These are phyloP conservation scores for Fusarium coffeatum DNA, from an alignment of 2,329 filamentous ascomycete species.

Conservation along the genomic window DNA sequence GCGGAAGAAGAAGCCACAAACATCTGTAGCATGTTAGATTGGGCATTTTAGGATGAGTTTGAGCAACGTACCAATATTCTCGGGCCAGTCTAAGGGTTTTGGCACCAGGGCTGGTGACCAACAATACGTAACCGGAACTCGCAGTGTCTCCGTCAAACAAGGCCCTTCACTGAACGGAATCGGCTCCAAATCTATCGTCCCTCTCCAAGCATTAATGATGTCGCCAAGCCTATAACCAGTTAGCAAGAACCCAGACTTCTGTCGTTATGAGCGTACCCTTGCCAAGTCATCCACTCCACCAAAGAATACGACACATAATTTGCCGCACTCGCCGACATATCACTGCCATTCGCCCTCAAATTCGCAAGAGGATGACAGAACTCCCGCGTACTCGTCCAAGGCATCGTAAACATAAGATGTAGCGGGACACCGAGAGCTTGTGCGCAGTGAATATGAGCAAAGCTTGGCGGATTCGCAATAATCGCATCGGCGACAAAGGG, in stretches of 20 bases:
- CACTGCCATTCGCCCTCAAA: slow-evolving; percentile 63
- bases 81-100: slow-evolving; percentile 73
- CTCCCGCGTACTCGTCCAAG: slow-evolving; percentile 77
- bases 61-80: slow-evolving; percentile 63
- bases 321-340: slow-evolving; percentile 58
- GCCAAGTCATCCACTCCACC: slow-evolving; percentile 82
- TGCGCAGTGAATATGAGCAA: slow-evolving; percentile 61
- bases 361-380: slow-evolving; percentile 81
- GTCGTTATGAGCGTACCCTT: slow-evolving; percentile 58
- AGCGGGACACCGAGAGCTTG: slow-evolving; percentile 58
- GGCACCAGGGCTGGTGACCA: slow-evolving; percentile 77
- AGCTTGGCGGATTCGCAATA: slow-evolving; percentile 62
- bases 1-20: slow-evolving; percentile 76
- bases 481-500: slow-evolving; percentile 56
- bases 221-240: slow-evolving; percentile 24
- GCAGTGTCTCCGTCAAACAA: slow-evolving; percentile 73
- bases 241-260: rapidly evolving
- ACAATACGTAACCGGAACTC: slow-evolving; percentile 81
- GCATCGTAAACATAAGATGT: slow-evolving; percentile 71
- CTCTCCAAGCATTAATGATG: slow-evolving; percentile 35
- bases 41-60: too few relatives aligned
- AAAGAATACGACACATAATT: slow-evolving; percentile 77
- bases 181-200: slow-evolving; percentile 20
- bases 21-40: too few relatives aligned
- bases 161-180: slow-evolving; percentile 66